Percentiles rank a stretch among this genome's conserved stretches.
phyloP scores from a whole-genome alignment of 2,329 filamentous ascomycete species.

The Stachybotrys chlorohalonatus region DNA sequence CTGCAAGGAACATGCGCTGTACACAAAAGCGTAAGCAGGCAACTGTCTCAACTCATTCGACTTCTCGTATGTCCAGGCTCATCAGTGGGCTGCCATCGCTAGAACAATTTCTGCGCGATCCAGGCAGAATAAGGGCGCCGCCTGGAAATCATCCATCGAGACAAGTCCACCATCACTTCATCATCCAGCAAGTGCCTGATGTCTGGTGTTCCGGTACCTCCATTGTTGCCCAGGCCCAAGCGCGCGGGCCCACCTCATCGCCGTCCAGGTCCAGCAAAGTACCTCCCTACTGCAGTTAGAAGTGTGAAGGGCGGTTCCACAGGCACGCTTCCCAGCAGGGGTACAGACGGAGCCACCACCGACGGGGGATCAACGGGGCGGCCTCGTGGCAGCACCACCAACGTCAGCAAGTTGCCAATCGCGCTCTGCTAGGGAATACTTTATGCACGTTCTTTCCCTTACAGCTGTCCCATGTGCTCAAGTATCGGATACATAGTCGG shows the following conservation, averaged over 20 bases:
- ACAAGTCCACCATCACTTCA: too few relatives aligned
- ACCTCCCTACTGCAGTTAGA: background rate
- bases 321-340: background rate
- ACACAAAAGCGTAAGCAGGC: too few relatives aligned
- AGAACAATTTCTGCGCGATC: too few relatives aligned
- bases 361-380: background rate
- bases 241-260: background rate
- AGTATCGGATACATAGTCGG: background rate
- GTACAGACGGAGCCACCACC: background rate
- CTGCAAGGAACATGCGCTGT: too few relatives aligned
- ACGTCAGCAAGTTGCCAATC: background rate
- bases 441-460: background rate
- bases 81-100: too few relatives aligned
- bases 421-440: background rate
- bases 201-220: background rate
- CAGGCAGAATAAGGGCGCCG: too few relatives aligned
- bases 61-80: too few relatives aligned
- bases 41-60: too few relatives aligned
- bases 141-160: too few relatives aligned
- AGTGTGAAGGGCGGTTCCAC: background rate
- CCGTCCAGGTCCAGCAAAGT: background rate
- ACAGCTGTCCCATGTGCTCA: background rate
- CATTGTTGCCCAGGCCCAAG: background rate
- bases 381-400: background rate
- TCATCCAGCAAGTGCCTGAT: too few relatives aligned